Base-by-base conservation (phyloP, 202 grass and related monocot species). In the Brachypodium distachyon region DNA sequence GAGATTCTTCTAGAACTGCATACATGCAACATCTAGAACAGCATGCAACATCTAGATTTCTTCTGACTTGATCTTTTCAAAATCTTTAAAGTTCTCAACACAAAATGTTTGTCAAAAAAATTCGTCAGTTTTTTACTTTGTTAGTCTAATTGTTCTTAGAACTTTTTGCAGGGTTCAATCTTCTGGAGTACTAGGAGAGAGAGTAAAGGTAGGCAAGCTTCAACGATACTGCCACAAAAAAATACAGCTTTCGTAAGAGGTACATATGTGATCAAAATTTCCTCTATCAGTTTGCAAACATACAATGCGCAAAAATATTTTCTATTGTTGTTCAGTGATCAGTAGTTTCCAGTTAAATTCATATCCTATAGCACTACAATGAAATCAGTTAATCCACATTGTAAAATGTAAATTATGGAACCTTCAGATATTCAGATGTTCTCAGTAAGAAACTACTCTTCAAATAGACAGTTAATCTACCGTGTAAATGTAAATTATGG, bases 151-250 rank as follows among this genome's bases (percentile, higher is more conserved):
- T 58, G 70, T 39, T 46, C 66, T 56, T 21, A 2, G 48, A 40
- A 44, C 21, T 33, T 68, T 59, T 64, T 62, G 54, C 49, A 92
- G 82, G 76, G 70, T 90, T 40, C 18, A 56, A 36, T 82, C 86
- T 73, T 42, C 85, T 76, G 77, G 60, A 58, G 38, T 84, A n/a
- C n/a, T n/a, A 73, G 55, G 54, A 38, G 76, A 90, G 52, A 9
- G 76, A 12, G 67, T 14, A 79, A 50, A 49, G 51, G 72, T 12
- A 50, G 65, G 27, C 49, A 72, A 72, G 5, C 6, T 64, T 69
- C 70, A 19, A n/a, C 14, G 0, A 17, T 47, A 76, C 28, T 13
- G 59, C 37, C 43, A 3, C 70, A 79, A 46, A 68, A 84, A 69
- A 74, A 39, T 61, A 7, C 67, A 0, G 34, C 77, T 73, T 23